Conservation (phyloP, 768 basidiomycete genomes). For the Termitomyces sp. region DNA sequence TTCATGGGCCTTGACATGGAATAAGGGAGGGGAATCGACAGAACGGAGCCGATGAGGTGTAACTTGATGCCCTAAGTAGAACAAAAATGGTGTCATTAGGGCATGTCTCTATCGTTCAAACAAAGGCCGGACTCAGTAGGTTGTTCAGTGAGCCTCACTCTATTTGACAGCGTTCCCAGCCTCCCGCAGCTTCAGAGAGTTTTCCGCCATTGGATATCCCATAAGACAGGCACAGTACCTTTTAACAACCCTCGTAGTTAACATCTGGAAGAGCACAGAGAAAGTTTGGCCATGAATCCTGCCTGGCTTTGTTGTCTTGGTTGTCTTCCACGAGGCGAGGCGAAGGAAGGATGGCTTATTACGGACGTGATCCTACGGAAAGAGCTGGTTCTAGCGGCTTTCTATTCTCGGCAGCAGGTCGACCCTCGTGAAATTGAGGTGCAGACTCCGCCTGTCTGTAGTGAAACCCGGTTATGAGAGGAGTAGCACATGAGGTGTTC, state of each 20-base stretch:
- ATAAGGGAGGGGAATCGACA: no score
- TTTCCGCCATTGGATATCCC: neutral
- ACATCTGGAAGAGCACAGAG: neutral
- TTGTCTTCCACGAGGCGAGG: neutral
- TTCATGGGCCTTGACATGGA: no score
- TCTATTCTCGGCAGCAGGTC: no score
- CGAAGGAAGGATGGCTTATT: neutral
- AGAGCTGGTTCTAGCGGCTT: no score
- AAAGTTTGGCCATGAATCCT: no score
- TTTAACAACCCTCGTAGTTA: neutral
- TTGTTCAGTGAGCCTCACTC: neutral
- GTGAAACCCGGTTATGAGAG: no score
- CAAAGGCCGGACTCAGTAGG: neutral
- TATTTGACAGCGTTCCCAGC: neutral
- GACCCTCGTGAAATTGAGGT: no score
- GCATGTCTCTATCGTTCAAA: no score
- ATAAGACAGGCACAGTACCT: neutral
- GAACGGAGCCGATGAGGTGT: no score
- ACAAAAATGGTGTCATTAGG: no score
- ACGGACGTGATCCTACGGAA: neutral
- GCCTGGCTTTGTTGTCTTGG: neutral
- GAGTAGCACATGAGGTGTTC: neutral
- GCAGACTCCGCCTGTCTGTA: no score
- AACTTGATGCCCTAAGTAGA: no score
- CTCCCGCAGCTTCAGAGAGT: conserved; percentile 4